These are phyloP conservation scores for Pichia scutulata DNA, from an alignment of 805 yeast genomes.

Conservation along the genomic window DNA sequence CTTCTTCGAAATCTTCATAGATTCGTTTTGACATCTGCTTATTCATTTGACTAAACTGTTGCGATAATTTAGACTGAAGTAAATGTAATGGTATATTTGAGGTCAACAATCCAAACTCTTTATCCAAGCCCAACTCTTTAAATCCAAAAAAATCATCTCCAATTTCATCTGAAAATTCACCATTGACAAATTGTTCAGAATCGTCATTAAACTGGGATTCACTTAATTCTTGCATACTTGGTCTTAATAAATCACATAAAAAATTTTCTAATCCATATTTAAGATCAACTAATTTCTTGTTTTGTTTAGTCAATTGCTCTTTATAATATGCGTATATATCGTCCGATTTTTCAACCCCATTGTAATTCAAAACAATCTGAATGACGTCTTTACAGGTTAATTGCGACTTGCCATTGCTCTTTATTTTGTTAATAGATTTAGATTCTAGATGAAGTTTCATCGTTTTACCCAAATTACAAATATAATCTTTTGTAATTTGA, in stretches of 20 bases:
- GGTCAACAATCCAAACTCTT: conserved; percentile 78
- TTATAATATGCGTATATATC: conserved; percentile 65
- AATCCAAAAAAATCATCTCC: conserved; percentile 99
- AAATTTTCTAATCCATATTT: conserved; percentile 59
- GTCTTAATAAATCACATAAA: conserved; percentile 75
- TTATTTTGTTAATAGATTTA: conserved; percentile 36
- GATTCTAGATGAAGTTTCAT: conserved; percentile 68
- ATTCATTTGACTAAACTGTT: conserved; percentile 40
- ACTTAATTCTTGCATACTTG: conserved; percentile 58
- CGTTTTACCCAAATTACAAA: conserved; percentile 66
- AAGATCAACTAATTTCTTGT: conserved; percentile 60
- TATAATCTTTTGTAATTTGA: conserved; percentile 73
- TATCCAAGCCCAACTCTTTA: conserved; percentile 86
- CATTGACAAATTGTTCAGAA: conserved; percentile 89
- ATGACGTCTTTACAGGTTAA: conserved; percentile 38
- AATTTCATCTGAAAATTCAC: conserved; percentile 86
- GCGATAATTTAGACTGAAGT: conserved; percentile 67
- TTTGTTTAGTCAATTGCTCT: conserved; percentile 64
- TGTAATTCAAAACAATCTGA: conserved; percentile 62
- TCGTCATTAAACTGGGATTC: conserved; percentile 82
- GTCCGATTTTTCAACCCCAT: conserved; percentile 78
- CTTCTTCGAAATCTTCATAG: conserved; percentile 58
- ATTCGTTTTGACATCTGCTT: conserved; percentile 42
- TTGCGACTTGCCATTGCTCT: conserved; percentile 19
- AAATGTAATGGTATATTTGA: conserved; percentile 86